These are phyloP conservation scores for Myxozyma neotropica DNA, from an alignment of 805 yeast species.

Conservation along the genomic window DNA sequence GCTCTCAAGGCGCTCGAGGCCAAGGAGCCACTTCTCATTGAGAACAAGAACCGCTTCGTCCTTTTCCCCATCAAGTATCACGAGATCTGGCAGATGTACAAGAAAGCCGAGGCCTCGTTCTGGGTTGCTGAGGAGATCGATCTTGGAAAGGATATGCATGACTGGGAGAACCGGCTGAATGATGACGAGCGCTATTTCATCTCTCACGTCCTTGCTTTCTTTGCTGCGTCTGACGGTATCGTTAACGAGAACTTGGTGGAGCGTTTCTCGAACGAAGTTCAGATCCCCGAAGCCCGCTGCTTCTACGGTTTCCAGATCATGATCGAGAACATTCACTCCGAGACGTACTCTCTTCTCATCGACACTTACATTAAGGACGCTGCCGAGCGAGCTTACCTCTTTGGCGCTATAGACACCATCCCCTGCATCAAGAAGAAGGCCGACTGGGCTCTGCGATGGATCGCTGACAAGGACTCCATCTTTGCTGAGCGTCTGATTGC, in stretches of 20 bases:
- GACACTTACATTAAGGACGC: constrained; percentile 97
- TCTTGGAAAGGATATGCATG: constrained; percentile 84
- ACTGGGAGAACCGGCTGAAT: constrained; percentile 88
- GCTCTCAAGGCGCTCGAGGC: constrained; percentile 72
- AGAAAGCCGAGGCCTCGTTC: constrained; percentile 98
- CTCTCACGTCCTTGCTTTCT: constrained; percentile 92
- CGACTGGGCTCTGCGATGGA: constrained; percentile 99
- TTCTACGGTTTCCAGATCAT: constrained; percentile 99
- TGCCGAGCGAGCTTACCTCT: constrained; percentile 83
- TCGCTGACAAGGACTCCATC: constrained; percentile 79
- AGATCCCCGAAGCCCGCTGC: constrained; percentile 96
- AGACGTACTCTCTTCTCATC: constrained; percentile 91
- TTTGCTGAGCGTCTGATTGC: constrained; percentile 97
- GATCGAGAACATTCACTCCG: constrained; percentile 99
- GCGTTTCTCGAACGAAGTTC: constrained; percentile 96
- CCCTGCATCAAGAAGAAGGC: constrained; percentile 98
- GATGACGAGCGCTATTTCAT: constrained; percentile 92
- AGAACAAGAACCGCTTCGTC: constrained; percentile 87
- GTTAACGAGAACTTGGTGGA: constrained; percentile 97
- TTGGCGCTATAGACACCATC: constrained; percentile 94
- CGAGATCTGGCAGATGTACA: constrained; percentile 98
- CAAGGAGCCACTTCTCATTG: constrained; percentile 84
- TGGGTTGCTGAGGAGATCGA: constrained; percentile 99
- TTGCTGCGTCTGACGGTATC: constrained; percentile 98
- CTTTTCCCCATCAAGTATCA: constrained; percentile 95